Percentiles rank a stretch among this genome's conserved stretches.
These are phyloP conservation scores for Penicillium cataractarum DNA, from an alignment of 495 filamentous ascomycete genomes.

Conservation along the genomic window DNA sequence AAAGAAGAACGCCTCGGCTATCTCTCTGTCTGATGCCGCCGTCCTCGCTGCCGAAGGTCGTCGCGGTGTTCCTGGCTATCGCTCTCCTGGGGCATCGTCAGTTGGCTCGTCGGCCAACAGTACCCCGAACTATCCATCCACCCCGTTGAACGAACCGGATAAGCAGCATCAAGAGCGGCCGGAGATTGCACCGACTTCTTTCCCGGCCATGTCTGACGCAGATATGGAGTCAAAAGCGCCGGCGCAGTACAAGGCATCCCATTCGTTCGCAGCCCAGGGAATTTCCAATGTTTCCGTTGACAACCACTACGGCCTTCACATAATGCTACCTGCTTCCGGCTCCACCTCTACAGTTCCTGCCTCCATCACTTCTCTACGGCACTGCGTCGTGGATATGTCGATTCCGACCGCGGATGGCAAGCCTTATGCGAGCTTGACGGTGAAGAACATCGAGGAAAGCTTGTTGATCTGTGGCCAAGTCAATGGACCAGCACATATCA, in stretches of 20 bases:
- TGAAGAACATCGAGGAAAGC: constrained; percentile 69
- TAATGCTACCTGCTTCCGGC: constrained; percentile 69
- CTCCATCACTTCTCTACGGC: constrained; percentile 68
- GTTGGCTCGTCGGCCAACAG: constrained; percentile 52
- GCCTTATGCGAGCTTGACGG: constrained; percentile 73
- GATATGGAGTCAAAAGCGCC: constrained; percentile 21
- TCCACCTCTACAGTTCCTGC: constrained; percentile 69
- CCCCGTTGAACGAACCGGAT: constrained; percentile 53
- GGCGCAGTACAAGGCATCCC: constrained; percentile 21
- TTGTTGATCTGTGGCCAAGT: constrained; percentile 78
- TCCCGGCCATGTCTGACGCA: constrained; percentile 27
- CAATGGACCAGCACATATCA: constrained; percentile 80
- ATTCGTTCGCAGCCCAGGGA: constrained; percentile 32
- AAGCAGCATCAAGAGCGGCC: constrained; percentile 38
- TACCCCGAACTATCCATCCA: constrained; percentile 56
- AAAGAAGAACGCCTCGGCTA: constrained; percentile 58
- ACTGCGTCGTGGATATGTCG: constrained; percentile 80
- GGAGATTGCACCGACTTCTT: constrained; percentile 44
- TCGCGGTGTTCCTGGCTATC: constrained; percentile 47
- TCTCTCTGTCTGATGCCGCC: constrained; percentile 60
- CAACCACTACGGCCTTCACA: constrained; percentile 63
- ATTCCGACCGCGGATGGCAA: constrained; percentile 61
- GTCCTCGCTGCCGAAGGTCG: constrained; percentile 53
- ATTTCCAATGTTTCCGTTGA: constrained; percentile 65
- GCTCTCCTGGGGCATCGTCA: constrained; percentile 48